A percentile compares a stretch with the other conserved stretches of the same genome.
Conservation (phyloP, 148 eudicot genomes). For the Amaranthus palmeri region DNA sequence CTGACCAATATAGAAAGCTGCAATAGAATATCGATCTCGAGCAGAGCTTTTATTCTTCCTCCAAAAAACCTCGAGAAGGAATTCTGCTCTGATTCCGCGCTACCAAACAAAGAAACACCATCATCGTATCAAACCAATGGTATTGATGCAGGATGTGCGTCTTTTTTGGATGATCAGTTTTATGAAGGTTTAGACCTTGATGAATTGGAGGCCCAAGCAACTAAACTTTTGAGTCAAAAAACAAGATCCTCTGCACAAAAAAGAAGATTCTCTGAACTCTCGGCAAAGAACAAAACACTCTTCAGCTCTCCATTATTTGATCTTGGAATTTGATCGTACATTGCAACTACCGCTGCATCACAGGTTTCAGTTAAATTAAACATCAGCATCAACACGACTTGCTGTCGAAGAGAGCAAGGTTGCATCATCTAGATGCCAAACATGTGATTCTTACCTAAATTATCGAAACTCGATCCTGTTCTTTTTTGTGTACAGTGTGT, state of each 20-base stretch:
- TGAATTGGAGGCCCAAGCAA: constrained; percentile 77
- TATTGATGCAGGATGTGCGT: constrained; percentile 25
- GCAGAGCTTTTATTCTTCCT: constrained; percentile 34
- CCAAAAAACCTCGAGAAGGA: constrained; percentile 52
- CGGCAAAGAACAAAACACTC: constrained; percentile 15
- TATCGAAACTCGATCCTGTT: too few relatives aligned
- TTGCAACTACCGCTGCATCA: background rate
- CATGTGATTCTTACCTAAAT: too few relatives aligned
- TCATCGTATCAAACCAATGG: constrained; percentile 19
- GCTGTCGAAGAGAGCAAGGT: too few relatives aligned
- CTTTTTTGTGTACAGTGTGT: too few relatives aligned
- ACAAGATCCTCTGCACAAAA: constrained; percentile 27
- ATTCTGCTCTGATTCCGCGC: constrained; percentile 33
- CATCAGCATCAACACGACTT: too few relatives aligned
- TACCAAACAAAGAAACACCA: constrained; percentile 26
- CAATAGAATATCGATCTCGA: constrained; percentile 47
- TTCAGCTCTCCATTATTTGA: constrained; percentile 68
- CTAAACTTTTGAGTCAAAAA: constrained; percentile 46
- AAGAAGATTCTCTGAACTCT: constrained; percentile 26
- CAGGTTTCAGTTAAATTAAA: background rate
- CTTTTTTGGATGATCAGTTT: constrained; percentile 64
- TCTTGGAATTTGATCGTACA: constrained; percentile 54
- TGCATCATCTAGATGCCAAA: too few relatives aligned
- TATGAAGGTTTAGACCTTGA: constrained; percentile 78
- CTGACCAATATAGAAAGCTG: constrained; percentile 22